phyloP scores from a whole-genome alignment of 1,284 basidiomycete species.

The Meripilus lineatus region DNA sequence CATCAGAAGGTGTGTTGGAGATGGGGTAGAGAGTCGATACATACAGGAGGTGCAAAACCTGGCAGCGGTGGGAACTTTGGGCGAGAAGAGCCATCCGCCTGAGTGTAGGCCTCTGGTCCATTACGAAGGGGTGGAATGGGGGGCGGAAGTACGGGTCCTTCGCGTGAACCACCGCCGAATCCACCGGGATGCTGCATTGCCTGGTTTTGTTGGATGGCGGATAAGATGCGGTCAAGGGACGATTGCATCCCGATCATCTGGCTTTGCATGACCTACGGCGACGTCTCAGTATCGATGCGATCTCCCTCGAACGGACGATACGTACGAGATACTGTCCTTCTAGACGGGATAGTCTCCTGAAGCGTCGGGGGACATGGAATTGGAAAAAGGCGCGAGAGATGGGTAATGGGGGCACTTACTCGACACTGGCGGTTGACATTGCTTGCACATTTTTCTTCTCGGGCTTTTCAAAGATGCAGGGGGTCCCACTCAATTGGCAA shows the following conservation, averaged over 20 bases:
- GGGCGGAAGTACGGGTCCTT: slow-evolving; percentile 15
- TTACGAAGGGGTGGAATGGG: slow-evolving; percentile 7
- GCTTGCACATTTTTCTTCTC: slow-evolving; percentile 71
- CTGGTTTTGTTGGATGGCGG: slow-evolving; percentile 54
- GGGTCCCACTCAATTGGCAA: slow-evolving; percentile 78
- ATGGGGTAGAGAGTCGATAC: slow-evolving; percentile 21
- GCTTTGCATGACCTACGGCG: slow-evolving; percentile 73
- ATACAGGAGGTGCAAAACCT: slow-evolving; percentile 84
- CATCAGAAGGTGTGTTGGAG: background rate
- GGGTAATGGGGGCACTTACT: slow-evolving; percentile 59
- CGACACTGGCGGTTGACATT: slow-evolving; percentile 60
- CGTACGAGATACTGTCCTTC: slow-evolving; percentile 79
- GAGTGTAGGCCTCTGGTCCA: slow-evolving; percentile 25
- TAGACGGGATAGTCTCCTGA: slow-evolving; percentile 72
- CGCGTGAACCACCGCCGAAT: slow-evolving; percentile 28
- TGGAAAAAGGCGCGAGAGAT: slow-evolving; percentile 9
- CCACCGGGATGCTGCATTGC: slow-evolving; percentile 10
- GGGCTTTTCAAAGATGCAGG: slow-evolving; percentile 91
- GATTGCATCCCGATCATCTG: slow-evolving; percentile 90
- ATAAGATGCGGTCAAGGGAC: slow-evolving; percentile 74
- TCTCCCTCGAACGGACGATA: no score
- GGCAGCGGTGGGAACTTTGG: slow-evolving; percentile 72
- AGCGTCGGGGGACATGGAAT: slow-evolving; percentile 15
- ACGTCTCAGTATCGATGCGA: slow-evolving; percentile 9
- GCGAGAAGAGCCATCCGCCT: slow-evolving; percentile 8